Conservation (phyloP, 257 asterid species). For the Agastache rugosa region DNA sequence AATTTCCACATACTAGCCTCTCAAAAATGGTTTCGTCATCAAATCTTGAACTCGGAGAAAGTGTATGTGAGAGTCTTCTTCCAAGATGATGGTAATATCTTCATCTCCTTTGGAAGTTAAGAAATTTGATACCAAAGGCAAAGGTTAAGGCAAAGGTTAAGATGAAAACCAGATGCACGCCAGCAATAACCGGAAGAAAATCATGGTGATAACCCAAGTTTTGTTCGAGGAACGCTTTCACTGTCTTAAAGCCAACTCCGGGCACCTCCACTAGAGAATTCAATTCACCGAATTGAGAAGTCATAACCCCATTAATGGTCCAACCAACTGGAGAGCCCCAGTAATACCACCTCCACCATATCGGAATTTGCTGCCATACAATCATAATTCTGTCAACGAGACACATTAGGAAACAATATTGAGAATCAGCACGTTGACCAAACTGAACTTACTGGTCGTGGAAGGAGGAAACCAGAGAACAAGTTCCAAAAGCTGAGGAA, state of each 20-base stretch:
- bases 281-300: conserved; percentile 51
- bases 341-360: conserved; percentile 76
- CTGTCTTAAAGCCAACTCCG: conserved; percentile 42
- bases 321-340: conserved; percentile 61
- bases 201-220: conserved; percentile 46
- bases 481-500: conserved; percentile 61
- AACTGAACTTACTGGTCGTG: conserved; percentile 22
- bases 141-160: conserved; percentile 43
- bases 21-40: background rate
- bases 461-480: conserved; percentile 59
- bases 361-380: conserved; percentile 49
- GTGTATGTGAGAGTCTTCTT: no score
- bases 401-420: background rate
- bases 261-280: conserved; percentile 40
- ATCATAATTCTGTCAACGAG: background rate
- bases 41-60: background rate
- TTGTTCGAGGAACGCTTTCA: conserved; percentile 43
- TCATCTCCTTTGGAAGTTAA: conserved; percentile 65
- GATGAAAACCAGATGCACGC: conserved; percentile 53
- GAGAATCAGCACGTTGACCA: no score
- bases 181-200: conserved; percentile 49
- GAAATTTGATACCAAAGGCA: conserved; percentile 49
- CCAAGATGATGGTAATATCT: background rate
- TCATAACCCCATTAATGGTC: conserved; percentile 52
- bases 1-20: background rate